Evolutionary conservation across 805 yeast species (phyloP), one percentile per base, ranked within the genome.

Genomic region (Candida maltosa): DNA sequence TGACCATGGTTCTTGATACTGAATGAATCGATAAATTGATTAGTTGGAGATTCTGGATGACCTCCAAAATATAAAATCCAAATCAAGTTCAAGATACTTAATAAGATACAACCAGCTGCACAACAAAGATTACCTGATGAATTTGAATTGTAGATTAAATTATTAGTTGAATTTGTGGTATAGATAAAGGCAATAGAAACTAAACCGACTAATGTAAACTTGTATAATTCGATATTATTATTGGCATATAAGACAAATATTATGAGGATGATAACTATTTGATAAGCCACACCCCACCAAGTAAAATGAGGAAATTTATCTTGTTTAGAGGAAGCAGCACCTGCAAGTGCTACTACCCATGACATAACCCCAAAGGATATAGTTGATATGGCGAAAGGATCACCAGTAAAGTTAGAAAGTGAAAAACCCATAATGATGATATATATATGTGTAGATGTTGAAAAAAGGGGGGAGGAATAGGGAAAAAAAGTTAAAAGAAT

Each of bases 241-340:
- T 56, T 78, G 52, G 57, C 71, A 60, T 75, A 87, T 44, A 78
- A 65, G 37, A 69, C 48, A 27, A 72, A 70, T 40, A 75, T 69
- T 15, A 69, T 55, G 4, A 77, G 47, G 15, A 84, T 70, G 27
- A 87, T 46, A 20, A 86, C 42, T 15, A 88, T 65, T 60, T 91
- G 80, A 53, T 78, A 93, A 2, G 84, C 89, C 5, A 93, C 58
- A 1, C 95, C 95, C 98, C 98, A 93, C 98, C 98, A 91, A 4
- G 93, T 77, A 60, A 91, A 84, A 45, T 78, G 76, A 1, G 97
- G 96, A 53, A 83, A 87, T 5, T 59, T 45, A 11, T 32, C 26
- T 19, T 50, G 52, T 19, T 38, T 35, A 21, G 61, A 47, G 8
- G 70, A 57, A 14, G 85, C 78, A 11, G 95, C 85, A 2, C 97